A percentile compares a stretch with the other conserved stretches of the same genome.
phyloP scores from a whole-genome alignment of 108 stramenopile genomes.

The Stephanodiscus minutulus region DNA sequence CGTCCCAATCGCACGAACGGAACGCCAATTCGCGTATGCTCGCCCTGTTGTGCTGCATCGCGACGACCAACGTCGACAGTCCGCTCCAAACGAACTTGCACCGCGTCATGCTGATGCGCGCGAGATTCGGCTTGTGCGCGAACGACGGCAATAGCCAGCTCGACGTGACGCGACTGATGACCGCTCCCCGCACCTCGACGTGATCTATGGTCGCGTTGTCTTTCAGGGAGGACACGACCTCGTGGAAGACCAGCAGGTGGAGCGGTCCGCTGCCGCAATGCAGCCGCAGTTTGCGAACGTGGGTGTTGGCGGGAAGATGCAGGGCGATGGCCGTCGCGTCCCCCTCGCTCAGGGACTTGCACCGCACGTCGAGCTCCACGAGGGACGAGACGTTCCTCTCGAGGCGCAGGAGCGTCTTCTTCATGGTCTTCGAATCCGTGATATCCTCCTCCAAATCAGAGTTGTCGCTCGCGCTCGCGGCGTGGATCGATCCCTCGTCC shows the following conservation, averaged over 20 bases:
- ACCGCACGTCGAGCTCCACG: not conserved
- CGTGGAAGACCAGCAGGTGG: not conserved
- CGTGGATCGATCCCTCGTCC: too few relatives aligned
- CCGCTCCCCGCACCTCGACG: not conserved
- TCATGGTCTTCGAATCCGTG: not conserved
- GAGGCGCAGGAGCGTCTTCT: not conserved
- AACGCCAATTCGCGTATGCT: not conserved
- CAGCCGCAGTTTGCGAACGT: not conserved
- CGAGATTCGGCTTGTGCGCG: not conserved
- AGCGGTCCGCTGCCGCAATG: not conserved
- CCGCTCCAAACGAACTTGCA: constrained; percentile 4
- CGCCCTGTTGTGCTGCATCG: constrained; percentile 7
- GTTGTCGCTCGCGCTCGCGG: too few relatives aligned
- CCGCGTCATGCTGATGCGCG: not conserved
- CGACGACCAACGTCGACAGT: not conserved
- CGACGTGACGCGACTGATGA: not conserved
- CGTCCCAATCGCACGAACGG: constrained; percentile 4
- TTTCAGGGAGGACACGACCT: not conserved
- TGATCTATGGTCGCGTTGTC: constrained; percentile 3
- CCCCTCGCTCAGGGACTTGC: not conserved
- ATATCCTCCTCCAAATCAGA: too few relatives aligned
- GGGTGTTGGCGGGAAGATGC: not conserved
- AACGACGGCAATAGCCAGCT: not conserved
- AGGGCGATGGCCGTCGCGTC: not conserved
- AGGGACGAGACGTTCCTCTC: not conserved